Evolutionary conservation across 352 stramenopile species (phyloP).

Genomic region (Pythium sp.): DNA sequence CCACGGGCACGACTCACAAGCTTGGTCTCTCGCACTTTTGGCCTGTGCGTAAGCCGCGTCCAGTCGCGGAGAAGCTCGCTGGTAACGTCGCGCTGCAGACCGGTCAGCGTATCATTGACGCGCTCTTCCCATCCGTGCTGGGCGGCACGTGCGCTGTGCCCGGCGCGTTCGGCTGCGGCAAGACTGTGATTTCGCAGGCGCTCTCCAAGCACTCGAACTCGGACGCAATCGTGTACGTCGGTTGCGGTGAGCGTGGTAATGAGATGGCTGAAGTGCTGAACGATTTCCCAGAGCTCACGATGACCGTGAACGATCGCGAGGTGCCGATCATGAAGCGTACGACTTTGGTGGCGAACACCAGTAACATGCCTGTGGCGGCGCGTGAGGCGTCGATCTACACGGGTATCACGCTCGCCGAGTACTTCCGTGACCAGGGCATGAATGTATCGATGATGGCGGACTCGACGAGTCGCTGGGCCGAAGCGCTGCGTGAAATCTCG

Average conservation of each 20-base stretch:
- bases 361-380: conserved; percentile 99
- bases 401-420: conserved; percentile 97
- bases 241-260: conserved; percentile 98
- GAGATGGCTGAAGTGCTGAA: conserved; percentile 99
- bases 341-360: conserved; percentile 99
- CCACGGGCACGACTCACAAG: conserved; percentile 94
- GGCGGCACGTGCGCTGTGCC: conserved; percentile 98
- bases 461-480: conserved; percentile 99
- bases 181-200: conserved; percentile 99
- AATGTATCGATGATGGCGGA: conserved; percentile 99
- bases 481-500: conserved; percentile 99
- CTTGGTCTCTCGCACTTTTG: conserved; percentile 98
- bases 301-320: conserved; percentile 96
- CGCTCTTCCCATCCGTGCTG: conserved; percentile 98
- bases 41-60: conserved; percentile 95
- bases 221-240: conserved; percentile 99
- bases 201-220: conserved; percentile 99
- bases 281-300: conserved; percentile 99
- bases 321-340: conserved; percentile 99
- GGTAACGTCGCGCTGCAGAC: conserved; percentile 98
- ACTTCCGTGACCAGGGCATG: conserved; percentile 98
- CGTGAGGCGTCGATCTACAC: conserved; percentile 99
- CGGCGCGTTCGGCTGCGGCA: conserved; percentile 99
- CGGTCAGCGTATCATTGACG: conserved; percentile 98
- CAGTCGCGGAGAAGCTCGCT: conserved; percentile 97